These are phyloP conservation scores for Aspergillus caelatus DNA, from an alignment of 2,329 filamentous ascomycete species.

Conservation along the genomic window DNA sequence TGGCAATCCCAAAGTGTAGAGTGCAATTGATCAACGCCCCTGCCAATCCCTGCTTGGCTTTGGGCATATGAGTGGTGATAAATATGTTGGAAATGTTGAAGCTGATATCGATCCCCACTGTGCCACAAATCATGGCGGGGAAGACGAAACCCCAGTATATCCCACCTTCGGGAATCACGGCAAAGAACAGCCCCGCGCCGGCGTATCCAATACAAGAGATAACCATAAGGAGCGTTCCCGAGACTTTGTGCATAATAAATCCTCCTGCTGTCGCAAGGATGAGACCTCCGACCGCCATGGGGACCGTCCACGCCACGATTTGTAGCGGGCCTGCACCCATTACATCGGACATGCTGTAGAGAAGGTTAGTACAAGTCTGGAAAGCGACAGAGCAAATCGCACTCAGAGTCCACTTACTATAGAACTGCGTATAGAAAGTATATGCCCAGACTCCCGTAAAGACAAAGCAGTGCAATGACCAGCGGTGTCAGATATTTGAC, in stretches of 20 bases:
- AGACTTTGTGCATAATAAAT: constrained; percentile 67
- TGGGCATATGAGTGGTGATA: constrained; percentile 72
- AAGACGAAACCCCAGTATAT: constrained; percentile 76
- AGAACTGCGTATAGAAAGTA: constrained; percentile 71
- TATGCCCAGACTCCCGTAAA: constrained; percentile 70
- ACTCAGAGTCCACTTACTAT: constrained; percentile 53
- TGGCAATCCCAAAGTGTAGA: constrained; percentile 71
- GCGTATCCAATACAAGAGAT: constrained; percentile 65
- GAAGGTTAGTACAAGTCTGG: neutral
- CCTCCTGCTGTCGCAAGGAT: constrained; percentile 66
- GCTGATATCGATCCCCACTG: constrained; percentile 73
- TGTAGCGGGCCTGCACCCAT: constrained; percentile 63
- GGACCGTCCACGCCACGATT: constrained; percentile 69
- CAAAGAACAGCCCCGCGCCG: constrained; percentile 63
- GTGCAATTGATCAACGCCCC: constrained; percentile 72
- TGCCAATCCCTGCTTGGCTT: constrained; percentile 69
- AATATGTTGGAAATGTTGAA: constrained; percentile 78
- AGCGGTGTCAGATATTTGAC: constrained; percentile 70
- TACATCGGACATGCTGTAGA: constrained; percentile 60
- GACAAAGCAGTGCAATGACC: constrained; percentile 62
- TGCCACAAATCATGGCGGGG: constrained; percentile 63
- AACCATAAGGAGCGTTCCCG: constrained; percentile 64
- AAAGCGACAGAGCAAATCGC: neutral
- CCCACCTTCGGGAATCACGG: constrained; percentile 59
- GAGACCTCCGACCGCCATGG: constrained; percentile 69